Evolutionary conservation across 2,329 filamentous ascomycete species (phyloP), one percentile per base, ranked within the genome.

Genomic region (Aspergillus pseudoterreus): DNA sequence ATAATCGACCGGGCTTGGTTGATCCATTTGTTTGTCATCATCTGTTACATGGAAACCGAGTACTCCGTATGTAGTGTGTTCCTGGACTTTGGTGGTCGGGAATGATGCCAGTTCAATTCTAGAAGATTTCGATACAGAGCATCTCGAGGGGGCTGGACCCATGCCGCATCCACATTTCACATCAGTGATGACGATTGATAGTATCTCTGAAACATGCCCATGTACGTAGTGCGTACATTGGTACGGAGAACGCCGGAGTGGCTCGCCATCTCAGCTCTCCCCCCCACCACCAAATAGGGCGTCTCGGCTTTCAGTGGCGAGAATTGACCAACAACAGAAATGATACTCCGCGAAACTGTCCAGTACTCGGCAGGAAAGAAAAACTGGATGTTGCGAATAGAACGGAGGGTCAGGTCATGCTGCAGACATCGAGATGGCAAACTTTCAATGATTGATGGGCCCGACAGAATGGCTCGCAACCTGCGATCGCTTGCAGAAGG

Each of bases 401-500:
- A 30, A 9, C 8, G 27, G 27, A 30, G 10, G 27, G 9, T 10
- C 12, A 12, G 3, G 14, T 6, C n/a, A 12, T 38, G 12, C 9
- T 38, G 35, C 35, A 38, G 35, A 12, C 35, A 38, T 38, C 35
- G 35, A 14, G 9, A 42, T 6, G 24, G 35, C 33, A 43, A 45
- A 51, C 32, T 45, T 11, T 50, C 12, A 3, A 41, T 47, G 11
- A 27, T 55, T 8, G 10, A 41, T 55, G 49, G 61, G 59, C 62
- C 63, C 63, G 62, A 63, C 63, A 60, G 45, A 55, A 38, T 56
- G 63, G 63, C 51, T 50, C 57, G 50, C 46, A 49, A 60, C 52
- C 52, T 61, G 27, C 39, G 55, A 50, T 54, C 53, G 35, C 27
- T 30, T 30, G 27, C 53, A 57, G 53, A 47, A 47, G 35, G 47